These are phyloP conservation scores for Zygosaccharomyces sapae DNA, from an alignment of 1,139 yeast genomes.

Conservation along the genomic window DNA sequence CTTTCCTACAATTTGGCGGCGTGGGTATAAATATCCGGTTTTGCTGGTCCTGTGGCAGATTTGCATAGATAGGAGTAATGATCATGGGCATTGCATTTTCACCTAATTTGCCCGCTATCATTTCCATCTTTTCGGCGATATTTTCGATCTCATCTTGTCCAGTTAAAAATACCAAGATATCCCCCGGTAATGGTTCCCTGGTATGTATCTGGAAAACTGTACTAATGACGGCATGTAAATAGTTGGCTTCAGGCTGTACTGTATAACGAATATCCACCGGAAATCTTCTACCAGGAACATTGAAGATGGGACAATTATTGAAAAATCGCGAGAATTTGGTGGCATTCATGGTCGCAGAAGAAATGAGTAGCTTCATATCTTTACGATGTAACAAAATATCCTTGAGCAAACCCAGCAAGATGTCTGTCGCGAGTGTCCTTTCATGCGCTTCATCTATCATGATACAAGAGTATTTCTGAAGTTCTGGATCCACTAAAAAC, in stretches of 20 bases:
- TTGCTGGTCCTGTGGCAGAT: conserved; percentile 80
- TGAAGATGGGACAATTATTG: conserved; percentile 77
- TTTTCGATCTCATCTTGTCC: conserved; percentile 95
- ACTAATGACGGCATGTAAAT: conserved; percentile 81
- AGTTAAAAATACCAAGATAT: conserved; percentile 82
- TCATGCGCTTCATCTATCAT: conserved; percentile 99
- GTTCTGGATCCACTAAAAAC: conserved; percentile 68
- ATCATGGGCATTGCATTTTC: conserved; percentile 58
- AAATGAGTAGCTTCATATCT: conserved; percentile 69
- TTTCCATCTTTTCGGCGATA: conserved; percentile 66
- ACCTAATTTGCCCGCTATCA: conserved; percentile 63
- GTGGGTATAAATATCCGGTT: conserved; percentile 78
- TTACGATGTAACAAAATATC: conserved; percentile 58
- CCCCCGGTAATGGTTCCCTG: conserved; percentile 67
- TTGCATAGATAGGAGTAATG: conserved; percentile 88
- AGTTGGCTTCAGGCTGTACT: conserved; percentile 83
- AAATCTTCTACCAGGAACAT: conserved; percentile 82
- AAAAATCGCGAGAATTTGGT: conserved; percentile 76
- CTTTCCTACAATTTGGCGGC: conserved; percentile 72
- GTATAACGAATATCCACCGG: conserved; percentile 89
- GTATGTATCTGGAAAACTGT: conserved; percentile 78
- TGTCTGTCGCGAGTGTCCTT: conserved; percentile 87
- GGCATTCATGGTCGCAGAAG: conserved; percentile 95
- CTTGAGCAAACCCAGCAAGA: conserved; percentile 76
- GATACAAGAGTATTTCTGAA: conserved; percentile 66